These are phyloP conservation scores for Fusarium nanum DNA, from an alignment of 2,329 filamentous ascomycete genomes.

Conservation along the genomic window DNA sequence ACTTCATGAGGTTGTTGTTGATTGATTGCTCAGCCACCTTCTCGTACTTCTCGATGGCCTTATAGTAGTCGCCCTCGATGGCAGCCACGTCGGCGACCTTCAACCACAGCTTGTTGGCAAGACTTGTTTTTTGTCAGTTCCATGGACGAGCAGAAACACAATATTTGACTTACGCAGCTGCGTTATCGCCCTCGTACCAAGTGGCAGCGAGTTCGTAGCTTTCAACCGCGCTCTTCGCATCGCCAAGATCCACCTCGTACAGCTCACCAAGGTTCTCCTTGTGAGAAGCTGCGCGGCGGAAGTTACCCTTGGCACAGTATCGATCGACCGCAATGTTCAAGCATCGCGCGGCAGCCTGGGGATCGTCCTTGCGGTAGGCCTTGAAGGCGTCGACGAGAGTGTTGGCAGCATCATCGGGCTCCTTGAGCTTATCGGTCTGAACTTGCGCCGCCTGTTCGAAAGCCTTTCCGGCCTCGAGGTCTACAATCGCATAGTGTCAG, in stretches of 20 bases:
- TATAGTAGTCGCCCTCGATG: slow-evolving; percentile 84
- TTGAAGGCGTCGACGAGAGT: slow-evolving; percentile 92
- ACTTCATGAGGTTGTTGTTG: slow-evolving; percentile 92
- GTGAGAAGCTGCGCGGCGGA: slow-evolving; percentile 88
- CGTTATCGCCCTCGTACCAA: slow-evolving; percentile 91
- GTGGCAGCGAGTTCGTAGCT: slow-evolving; percentile 86
- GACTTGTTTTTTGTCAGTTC: slow-evolving; percentile 57
- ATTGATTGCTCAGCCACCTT: slow-evolving; percentile 82
- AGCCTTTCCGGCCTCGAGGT: slow-evolving; percentile 84
- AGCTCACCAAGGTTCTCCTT: slow-evolving; percentile 90
- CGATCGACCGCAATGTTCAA: slow-evolving; percentile 83
- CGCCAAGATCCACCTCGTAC: slow-evolving; percentile 83
- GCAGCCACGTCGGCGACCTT: slow-evolving; percentile 92
- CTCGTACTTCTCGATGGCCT: slow-evolving; percentile 84
- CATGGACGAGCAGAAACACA: rapidly evolving
- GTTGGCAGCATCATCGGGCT: slow-evolving; percentile 93
- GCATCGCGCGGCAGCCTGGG: slow-evolving; percentile 83
- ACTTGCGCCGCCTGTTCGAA: slow-evolving; percentile 89
- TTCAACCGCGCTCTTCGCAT: slow-evolving; percentile 81
- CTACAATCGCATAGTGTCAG: slow-evolving; percentile 57
- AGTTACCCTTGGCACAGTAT: slow-evolving; percentile 90
- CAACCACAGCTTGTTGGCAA: slow-evolving; percentile 93
- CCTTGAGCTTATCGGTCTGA: slow-evolving; percentile 83
- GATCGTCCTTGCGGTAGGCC: slow-evolving; percentile 87
- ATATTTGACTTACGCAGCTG: slow-evolving; percentile 72